Evolutionary conservation across 139 green algal genomes (phyloP).

Genomic region (Coelastrella sp.): DNA sequence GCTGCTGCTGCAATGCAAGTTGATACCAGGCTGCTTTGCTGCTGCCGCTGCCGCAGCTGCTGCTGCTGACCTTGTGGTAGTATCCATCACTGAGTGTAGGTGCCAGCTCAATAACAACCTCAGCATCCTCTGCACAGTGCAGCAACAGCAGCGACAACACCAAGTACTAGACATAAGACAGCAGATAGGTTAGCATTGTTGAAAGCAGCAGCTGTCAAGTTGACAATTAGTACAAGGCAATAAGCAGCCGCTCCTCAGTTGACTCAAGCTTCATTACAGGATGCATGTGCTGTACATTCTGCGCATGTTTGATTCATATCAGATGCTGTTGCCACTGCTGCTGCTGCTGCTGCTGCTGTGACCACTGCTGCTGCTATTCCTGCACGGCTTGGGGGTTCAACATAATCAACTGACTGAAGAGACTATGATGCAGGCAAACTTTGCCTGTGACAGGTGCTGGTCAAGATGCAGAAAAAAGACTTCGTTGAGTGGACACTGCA

Average conservation of each 20-base stretch:
- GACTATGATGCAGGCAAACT: not conserved
- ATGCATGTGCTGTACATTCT: not conserved
- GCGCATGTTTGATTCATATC: not conserved
- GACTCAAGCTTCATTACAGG: not conserved
- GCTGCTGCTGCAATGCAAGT: too few relatives aligned
- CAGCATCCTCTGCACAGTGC: conserved; percentile 40
- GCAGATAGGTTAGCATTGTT: not conserved
- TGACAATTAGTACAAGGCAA: too few relatives aligned
- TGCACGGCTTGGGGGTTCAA: not conserved
- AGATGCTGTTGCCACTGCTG: not conserved
- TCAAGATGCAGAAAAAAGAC: too few relatives aligned
- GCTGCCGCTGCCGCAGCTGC: not conserved
- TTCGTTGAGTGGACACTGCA: too few relatives aligned
- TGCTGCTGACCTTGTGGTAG: conserved; percentile 31
- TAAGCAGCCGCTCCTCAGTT: not conserved
- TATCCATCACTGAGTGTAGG: conserved; percentile 20
- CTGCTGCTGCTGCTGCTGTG: conserved; percentile 5
- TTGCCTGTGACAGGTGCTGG: too few relatives aligned
- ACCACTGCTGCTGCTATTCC: not conserved
- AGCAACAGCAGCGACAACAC: conserved; percentile 8
- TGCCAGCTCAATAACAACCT: conserved; percentile 35
- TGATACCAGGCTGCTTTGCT: not conserved
- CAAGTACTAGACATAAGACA: not conserved
- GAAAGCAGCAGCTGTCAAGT: not conserved
- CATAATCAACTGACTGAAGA: not conserved